Evolutionary conservation across 805 yeast species (phyloP).

Genomic region (Sugiyamaella qingdaonensis): DNA sequence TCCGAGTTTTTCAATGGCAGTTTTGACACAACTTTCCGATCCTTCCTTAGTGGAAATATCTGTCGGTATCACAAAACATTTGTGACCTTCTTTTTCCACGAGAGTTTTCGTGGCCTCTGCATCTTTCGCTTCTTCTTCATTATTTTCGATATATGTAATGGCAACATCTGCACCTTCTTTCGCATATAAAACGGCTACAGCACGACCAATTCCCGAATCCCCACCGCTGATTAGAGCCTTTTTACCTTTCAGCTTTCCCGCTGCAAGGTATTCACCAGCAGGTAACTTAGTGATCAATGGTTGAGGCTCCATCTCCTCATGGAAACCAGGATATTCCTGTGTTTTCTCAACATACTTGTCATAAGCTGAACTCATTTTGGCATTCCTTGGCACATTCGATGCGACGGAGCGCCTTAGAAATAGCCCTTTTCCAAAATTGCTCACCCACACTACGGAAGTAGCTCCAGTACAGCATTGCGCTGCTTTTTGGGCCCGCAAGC

Average conservation of each 20-base stretch:
- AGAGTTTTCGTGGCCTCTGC: not conserved
- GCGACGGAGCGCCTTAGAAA: no score
- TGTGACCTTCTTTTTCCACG: not conserved
- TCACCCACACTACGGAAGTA: no score
- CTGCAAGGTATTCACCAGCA: not conserved
- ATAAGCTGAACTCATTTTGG: not conserved
- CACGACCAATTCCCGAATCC: slow-evolving; percentile 2
- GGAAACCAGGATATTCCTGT: slow-evolving; percentile 1
- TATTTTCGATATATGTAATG: not conserved
- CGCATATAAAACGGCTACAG: slow-evolving; percentile 1
- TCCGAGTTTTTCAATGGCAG: not conserved
- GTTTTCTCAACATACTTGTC: not conserved
- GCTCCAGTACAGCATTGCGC: no score
- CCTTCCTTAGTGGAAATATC: not conserved
- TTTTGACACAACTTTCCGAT: not conserved
- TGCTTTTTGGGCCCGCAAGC: no score
- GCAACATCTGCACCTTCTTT: not conserved
- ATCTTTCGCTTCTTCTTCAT: not conserved
- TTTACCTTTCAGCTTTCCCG: not conserved
- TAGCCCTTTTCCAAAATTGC: no score
- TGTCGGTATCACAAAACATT: not conserved
- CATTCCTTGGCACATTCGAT: no score
- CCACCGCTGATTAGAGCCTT: slow-evolving; percentile 3
- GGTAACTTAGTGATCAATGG: not conserved
- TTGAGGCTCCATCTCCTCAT: not conserved